Base-by-base conservation (phyloP, 179 eudicot species). In the Corrigiola litoralis region DNA sequence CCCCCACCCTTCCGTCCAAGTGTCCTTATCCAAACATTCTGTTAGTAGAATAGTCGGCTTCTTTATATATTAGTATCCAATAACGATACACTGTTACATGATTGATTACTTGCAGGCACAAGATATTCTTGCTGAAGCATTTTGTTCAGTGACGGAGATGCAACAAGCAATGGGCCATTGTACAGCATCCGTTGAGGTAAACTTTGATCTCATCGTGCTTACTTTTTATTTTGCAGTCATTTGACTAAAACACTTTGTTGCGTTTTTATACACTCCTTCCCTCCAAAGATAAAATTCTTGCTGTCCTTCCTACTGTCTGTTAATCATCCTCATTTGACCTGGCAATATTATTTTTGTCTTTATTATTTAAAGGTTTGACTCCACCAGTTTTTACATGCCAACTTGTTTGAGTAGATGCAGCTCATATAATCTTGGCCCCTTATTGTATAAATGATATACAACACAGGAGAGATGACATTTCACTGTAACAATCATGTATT, bases 81-180 rank as follows among this genome's bases (percentile, higher is more conserved):
- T n/a, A n/a, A n/a, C n/a, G n/a, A n/a, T n/a, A n/a, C n/a, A n/a
- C n/a, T n/a, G n/a, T 14, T n/a, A 12, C 37, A 21, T 31, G 6
- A 25, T 20, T 44, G 7, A 28, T 44, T 34, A 37, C 68, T 61
- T 75, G 72, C 76, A 92, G 98, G 88, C 81, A 60, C 88, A 87
- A 69, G 98, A 92, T 73, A 69, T 73, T 60, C 70, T 92, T 60
- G 95, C 96, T 5, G 84, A 83, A 70, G 90, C 86, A 24, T 81
- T 75, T 71, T 85, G 89, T 77, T 76, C 81, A 58, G 61, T 69
- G 51, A 92, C 90, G 73, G 79, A 90, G 46, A 57, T 80, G 61
- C 81, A 71, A 72, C 71, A 45, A 31, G 92, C 96, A 74, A 42
- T 77, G 56, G 68, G 77, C 62, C 96, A 84, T 73, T 92, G 92